Conservation (phyloP, 139 green algal genomes). For the Micractinium sp. region DNA sequence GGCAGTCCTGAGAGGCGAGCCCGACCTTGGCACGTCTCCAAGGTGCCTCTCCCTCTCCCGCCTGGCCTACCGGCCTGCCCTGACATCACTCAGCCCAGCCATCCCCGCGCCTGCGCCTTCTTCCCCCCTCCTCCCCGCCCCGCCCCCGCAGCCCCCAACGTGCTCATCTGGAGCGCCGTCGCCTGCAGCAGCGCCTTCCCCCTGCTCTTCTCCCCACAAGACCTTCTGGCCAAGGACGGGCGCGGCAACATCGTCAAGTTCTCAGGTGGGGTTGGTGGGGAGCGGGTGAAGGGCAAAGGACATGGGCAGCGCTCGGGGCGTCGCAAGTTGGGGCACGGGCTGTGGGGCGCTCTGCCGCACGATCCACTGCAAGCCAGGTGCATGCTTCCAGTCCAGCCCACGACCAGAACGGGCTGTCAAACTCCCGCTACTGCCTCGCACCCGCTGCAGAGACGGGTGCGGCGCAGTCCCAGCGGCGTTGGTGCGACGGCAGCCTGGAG, state of each 20-base stretch:
- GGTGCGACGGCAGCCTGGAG: conserved; percentile 79
- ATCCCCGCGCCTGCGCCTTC: too few relatives aligned
- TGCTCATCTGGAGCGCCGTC: conserved; percentile 89
- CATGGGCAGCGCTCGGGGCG: not conserved
- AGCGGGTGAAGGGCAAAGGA: not conserved
- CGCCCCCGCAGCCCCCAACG: conserved; percentile 68
- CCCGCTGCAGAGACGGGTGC: not conserved
- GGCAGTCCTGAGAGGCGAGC: too few relatives aligned
- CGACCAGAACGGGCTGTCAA: too few relatives aligned
- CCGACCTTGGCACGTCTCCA: too few relatives aligned
- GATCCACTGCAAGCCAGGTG: not conserved
- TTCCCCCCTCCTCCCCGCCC: not conserved
- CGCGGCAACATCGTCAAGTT: conserved; percentile 37
- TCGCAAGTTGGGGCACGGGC: too few relatives aligned
- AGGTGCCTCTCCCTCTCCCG: not conserved
- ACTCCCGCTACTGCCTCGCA: not conserved
- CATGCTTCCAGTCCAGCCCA: not conserved
- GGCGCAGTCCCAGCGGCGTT: conserved; percentile 59
- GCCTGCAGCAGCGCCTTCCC: conserved; percentile 90
- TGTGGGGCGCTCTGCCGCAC: not conserved
- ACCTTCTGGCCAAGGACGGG: conserved; percentile 65
- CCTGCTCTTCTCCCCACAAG: conserved; percentile 83
- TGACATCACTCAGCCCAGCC: too few relatives aligned
- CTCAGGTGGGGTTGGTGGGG: not conserved
- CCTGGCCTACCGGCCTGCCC: too few relatives aligned